A percentile compares a stretch with the other conserved stretches of the same genome.
Conservation (phyloP, 108 stramenopile genomes). For the Ochromonas danica region DNA sequence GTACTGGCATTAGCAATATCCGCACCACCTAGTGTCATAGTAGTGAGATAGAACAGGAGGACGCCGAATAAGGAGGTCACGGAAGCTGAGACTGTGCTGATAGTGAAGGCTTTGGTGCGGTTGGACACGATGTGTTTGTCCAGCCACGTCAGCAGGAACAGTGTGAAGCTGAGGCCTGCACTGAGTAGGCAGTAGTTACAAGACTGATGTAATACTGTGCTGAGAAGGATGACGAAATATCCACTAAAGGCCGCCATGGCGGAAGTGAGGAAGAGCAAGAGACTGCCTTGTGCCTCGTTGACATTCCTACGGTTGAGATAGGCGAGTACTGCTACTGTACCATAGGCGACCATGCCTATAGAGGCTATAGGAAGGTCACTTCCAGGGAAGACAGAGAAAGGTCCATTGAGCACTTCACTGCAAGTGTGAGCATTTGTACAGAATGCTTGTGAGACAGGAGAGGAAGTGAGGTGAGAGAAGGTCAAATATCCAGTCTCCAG, state of each 20-base stretch:
- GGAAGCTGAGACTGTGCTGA: slow-evolving; percentile 29
- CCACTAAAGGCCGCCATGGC: slow-evolving; percentile 81
- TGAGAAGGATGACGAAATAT: slow-evolving; percentile 72
- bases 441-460: neutral
- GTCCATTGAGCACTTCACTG: neutral
- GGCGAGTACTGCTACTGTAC: slow-evolving; percentile 29
- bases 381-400: neutral
- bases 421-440: slow-evolving; percentile 21
- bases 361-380: neutral
- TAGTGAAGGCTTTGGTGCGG: slow-evolving; percentile 32
- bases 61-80: slow-evolving; percentile 33
- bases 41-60: slow-evolving; percentile 41
- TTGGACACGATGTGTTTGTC: neutral
- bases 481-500: slow-evolving; percentile 74
- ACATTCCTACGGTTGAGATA: neutral
- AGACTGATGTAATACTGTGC: slow-evolving; percentile 64
- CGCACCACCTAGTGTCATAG: slow-evolving; percentile 20
- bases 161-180: slow-evolving; percentile 46
- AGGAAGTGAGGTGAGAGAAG: slow-evolving; percentile 48
- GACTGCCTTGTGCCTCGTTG: slow-evolving; percentile 57
- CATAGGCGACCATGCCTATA: neutral
- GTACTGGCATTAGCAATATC: slow-evolving; percentile 2
- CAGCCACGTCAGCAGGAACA: neutral
- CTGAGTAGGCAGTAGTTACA: slow-evolving; percentile 81
- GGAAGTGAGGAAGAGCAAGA: slow-evolving; percentile 69